Base-by-base conservation (phyloP, 192 early-diverging fungal genomes). In the Kappamyces sp. region DNA sequence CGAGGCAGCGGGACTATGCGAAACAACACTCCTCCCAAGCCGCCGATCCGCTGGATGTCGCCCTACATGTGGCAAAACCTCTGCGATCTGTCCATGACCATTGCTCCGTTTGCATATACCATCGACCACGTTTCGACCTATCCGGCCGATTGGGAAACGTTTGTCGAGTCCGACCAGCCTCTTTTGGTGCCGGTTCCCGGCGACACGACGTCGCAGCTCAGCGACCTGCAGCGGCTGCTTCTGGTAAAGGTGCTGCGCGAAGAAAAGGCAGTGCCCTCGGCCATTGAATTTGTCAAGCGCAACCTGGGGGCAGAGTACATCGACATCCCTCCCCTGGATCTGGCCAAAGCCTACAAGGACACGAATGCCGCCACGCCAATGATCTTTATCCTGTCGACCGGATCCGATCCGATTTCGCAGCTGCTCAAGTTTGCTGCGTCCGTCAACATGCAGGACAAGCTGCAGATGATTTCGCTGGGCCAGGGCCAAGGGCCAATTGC, bases 381-480 rank as follows among this genome's bases (percentile, higher is more conserved):
- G 45, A 83, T 83, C n/a, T 83, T 83, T 60, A 83, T 83, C 52
- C 64, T 83, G 15, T 83, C 81, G 4, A 70, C 74, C 39, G 81
- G 81, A 32, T 83, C 81, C 2, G 81, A 83, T 61, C 81, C 81
- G 33, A 73, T 75, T n/a, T 62, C 70, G 39, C 60, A 69, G 2
- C 55, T 79, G 45, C 72, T 76, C 66, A 81, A 78, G 63, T 79
- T 80, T 59, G 75, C 79, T 0, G 57, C 67, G 0, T 74, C 74
- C n/a, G 71, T 74, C 39, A 74, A 71, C 39, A 79, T 79, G 73
- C 71, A 76, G 43, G 78, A 83, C 42, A 41, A 76, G 36, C 64
- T 83, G 15, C 76, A 79, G 42, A 83, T 81, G 75, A 83, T 83
- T n/a, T 81, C 78, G 5, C 64, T 83, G 14, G 81, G 81, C 15